These are phyloP conservation scores for Calonectria multiphialidica DNA, from an alignment of 2,329 filamentous ascomycete genomes.

Conservation along the genomic window DNA sequence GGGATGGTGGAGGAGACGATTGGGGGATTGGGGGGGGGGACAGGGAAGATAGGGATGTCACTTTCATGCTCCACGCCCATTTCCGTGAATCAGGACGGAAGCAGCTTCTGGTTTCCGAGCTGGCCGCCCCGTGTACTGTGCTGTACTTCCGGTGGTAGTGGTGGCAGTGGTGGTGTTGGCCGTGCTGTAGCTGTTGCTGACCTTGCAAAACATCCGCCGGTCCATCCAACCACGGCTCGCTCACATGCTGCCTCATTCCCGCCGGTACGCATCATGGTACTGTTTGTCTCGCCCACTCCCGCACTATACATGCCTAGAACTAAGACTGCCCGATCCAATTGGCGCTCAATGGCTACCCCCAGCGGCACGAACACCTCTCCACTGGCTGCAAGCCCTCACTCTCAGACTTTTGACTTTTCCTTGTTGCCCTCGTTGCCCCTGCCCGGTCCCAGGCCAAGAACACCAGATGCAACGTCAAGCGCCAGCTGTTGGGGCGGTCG, in stretches of 20 bases:
- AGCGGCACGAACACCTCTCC: slow-evolving; percentile 24
- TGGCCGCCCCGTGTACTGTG: slow-evolving; percentile 6
- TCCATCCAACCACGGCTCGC: slow-evolving; percentile 4
- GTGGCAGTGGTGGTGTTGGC: not conserved
- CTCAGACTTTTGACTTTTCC: slow-evolving; percentile 2
- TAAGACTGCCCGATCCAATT: slow-evolving; percentile 7
- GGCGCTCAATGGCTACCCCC: slow-evolving; percentile 16
- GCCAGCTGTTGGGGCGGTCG: slow-evolving; percentile 17
- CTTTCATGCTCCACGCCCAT: slow-evolving; percentile 6
- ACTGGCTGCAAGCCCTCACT: slow-evolving; percentile 19
- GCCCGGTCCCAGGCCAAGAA: slow-evolving; percentile 12
- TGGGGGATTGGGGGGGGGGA: not conserved
- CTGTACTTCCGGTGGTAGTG: slow-evolving; percentile 9
- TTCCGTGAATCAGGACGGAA: slow-evolving; percentile 17
- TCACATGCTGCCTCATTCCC: slow-evolving; percentile 3
- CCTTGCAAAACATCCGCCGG: not conserved
- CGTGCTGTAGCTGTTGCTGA: not conserved
- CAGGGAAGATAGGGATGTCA: slow-evolving; percentile 15
- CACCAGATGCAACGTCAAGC: slow-evolving; percentile 22
- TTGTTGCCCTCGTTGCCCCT: not conserved
- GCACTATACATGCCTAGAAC: not conserved
- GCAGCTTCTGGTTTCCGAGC: slow-evolving; percentile 14
- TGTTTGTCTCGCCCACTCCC: not conserved
- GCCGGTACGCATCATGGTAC: not conserved
- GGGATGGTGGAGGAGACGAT: slow-evolving; percentile 17